Base-by-base conservation (phyloP, 2,329 filamentous ascomycete species). In the Ophiocordyceps sinensis region DNA sequence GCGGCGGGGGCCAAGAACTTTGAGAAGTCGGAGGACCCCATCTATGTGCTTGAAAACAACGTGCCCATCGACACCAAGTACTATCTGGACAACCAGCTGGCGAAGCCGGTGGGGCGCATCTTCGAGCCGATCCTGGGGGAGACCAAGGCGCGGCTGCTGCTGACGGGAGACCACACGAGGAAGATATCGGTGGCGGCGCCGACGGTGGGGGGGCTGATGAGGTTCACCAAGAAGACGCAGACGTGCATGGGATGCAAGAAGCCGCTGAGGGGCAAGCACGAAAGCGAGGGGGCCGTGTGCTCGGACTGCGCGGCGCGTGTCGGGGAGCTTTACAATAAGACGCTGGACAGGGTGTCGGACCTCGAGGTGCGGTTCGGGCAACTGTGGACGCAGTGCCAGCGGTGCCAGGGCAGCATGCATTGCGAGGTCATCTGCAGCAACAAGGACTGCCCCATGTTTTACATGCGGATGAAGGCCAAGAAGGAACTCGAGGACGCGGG, bases 391-490 rank as follows among this genome's bases (percentile, higher is more conserved):
- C 91, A 98, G 62, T 98, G 91, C 59, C 91, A 98, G 66, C 73
- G 91, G 35, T 98, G 91, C 60, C 91, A 98, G 66, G 91, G 88
- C 41, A 95, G 87, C 66, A 83, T 98, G 74, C 91, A 98, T 65
- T 91, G 86, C 60, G 91, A 98, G 62, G 93, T 98, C 41, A 96
- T 98, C 51, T 98, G 91, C 67, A 88, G 82, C 47, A 89, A 82
- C 59, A 84, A 87, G 60, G 91, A 98, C 67, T 98, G 91, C 58
- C 91, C 91, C 1, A 98, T 98, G 55, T 98, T 98, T 63, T 98
- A 98, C 62, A 98, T 98, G 91, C 79, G 91, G 5, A 98, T 98
- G 91, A 98, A 98, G 72, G 89, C 89, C 28, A 94, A 95, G 74
- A 98, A 98, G 70, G 91, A 98, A 59, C 79, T 96, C 32, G 89